Evolutionary conservation across 306 rosid genomes (phyloP).

Genomic region (Pterocarpus santalinus): DNA sequence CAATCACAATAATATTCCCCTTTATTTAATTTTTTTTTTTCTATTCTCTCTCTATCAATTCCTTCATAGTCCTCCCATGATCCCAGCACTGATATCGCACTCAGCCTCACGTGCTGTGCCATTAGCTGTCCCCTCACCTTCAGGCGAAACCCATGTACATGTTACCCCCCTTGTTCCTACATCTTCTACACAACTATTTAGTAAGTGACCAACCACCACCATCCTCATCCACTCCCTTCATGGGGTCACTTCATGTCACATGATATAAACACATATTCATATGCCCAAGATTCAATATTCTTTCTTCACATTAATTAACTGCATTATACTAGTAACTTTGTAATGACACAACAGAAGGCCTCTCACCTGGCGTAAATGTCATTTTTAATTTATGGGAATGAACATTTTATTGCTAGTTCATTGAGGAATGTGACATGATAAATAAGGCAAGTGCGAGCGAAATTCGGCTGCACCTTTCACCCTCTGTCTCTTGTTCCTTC

Average conservation of each 20-base stretch:
- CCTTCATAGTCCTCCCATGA: slow-evolving; percentile 26
- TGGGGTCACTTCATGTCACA: neutral
- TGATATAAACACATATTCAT: neutral
- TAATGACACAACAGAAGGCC: no score
- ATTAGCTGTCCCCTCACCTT: slow-evolving; percentile 51
- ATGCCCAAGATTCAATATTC: no score
- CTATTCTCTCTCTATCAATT: neutral
- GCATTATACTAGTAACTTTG: no score
- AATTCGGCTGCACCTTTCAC: slow-evolving; percentile 44
- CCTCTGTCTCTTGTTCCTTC: slow-evolving; percentile 17
- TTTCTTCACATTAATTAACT: no score
- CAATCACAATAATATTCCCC: neutral
- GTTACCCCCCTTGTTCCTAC: slow-evolving; percentile 46
- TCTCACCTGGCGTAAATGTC: neutral
- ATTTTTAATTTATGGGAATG: neutral
- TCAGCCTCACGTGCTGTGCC: slow-evolving; percentile 54
- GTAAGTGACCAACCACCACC: neutral
- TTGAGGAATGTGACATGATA: slow-evolving; percentile 18
- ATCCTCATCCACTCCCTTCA: neutral
- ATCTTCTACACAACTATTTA: slow-evolving; percentile 21
- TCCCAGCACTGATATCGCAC: slow-evolving; percentile 4
- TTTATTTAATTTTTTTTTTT: neutral
- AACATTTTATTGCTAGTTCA: neutral
- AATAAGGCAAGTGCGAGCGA: slow-evolving; percentile 37
- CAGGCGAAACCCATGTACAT: slow-evolving; percentile 49